Conservation (phyloP, 2,329 filamentous ascomycete genomes). For the Exserohilum turcica region DNA sequence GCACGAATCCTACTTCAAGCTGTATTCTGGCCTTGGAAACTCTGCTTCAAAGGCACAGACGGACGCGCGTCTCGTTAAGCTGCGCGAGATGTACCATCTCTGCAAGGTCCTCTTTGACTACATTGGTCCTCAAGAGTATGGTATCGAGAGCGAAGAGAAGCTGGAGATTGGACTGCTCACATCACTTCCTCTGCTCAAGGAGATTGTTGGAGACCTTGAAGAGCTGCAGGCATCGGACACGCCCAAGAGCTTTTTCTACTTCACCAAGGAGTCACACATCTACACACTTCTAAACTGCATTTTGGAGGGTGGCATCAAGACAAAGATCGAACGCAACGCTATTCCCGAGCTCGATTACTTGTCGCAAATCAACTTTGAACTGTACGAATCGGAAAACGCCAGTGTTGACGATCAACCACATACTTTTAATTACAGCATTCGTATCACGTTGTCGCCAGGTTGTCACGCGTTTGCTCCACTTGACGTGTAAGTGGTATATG, state of each 20-base stretch:
- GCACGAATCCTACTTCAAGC: slow-evolving; percentile 79
- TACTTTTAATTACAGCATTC: slow-evolving; percentile 90
- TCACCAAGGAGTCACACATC: slow-evolving; percentile 98
- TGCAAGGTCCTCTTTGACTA: slow-evolving; percentile 97
- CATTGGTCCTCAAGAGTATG: slow-evolving; percentile 97
- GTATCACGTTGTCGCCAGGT: slow-evolving; percentile 92
- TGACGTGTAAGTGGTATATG: slow-evolving; percentile 65
- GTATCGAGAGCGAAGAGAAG: slow-evolving; percentile 93
- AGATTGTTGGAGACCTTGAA: slow-evolving; percentile 95
- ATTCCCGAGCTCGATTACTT: slow-evolving; percentile 98
- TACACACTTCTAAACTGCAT: slow-evolving; percentile 98
- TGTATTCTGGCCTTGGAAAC: slow-evolving; percentile 74
- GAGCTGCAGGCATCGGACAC: slow-evolving; percentile 95
- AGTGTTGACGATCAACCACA: slow-evolving; percentile 64
- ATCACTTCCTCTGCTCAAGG: slow-evolving; percentile 88
- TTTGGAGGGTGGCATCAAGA: slow-evolving; percentile 92
- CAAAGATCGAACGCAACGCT: slow-evolving; percentile 92
- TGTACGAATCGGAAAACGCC: slow-evolving; percentile 90
- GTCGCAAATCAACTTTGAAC: slow-evolving; percentile 95
- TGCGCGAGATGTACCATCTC: slow-evolving; percentile 90
- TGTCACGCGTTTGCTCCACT: slow-evolving; percentile 96
- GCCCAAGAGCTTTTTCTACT: slow-evolving; percentile 97
- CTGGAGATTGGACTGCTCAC: slow-evolving; percentile 97
- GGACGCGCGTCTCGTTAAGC: slow-evolving; percentile 82
- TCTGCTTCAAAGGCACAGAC: slow-evolving; percentile 71